These are phyloP conservation scores for Cyclotella baltica DNA, from an alignment of 108 stramenopile genomes.

Conservation along the genomic window DNA sequence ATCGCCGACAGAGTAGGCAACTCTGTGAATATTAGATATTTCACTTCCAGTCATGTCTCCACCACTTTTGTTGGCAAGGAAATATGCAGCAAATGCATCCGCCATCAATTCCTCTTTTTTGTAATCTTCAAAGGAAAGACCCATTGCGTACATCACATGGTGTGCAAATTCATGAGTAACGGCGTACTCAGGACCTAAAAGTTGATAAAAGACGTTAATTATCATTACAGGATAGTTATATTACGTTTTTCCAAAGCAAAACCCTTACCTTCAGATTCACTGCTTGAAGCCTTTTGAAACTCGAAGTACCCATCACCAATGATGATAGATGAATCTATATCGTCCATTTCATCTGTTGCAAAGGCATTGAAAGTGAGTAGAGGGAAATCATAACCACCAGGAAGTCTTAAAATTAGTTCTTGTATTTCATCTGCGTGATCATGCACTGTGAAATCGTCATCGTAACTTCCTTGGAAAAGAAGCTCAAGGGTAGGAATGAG, in stretches of 20 bases:
- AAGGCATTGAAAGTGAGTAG: conserved; percentile 54
- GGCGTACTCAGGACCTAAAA: conserved; percentile 43
- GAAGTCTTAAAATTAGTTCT: conserved; percentile 37
- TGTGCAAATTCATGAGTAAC: conserved; percentile 43
- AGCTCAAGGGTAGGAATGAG: conserved; percentile 44
- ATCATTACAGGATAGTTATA: too few species aligned
- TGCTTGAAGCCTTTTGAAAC: conserved; percentile 28
- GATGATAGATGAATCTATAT: conserved; percentile 39
- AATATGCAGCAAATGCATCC: conserved; percentile 53
- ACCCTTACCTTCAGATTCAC: conserved; percentile 12
- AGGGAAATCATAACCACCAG: conserved; percentile 43
- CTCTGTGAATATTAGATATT: conserved; percentile 36
- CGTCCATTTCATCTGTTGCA: conserved; percentile 47
- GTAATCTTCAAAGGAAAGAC: conserved; percentile 9
- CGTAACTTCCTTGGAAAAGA: conserved; percentile 28
- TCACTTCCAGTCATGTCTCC: conserved; percentile 38
- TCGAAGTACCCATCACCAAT: conserved; percentile 51
- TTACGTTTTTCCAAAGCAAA: too few species aligned
- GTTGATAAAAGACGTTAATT: not conserved
- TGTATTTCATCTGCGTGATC: conserved; percentile 52
- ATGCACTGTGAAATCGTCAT: conserved; percentile 28
- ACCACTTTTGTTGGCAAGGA: conserved; percentile 45
- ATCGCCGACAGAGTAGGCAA: conserved; percentile 50
- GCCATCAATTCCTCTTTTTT: conserved; percentile 45
- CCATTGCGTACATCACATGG: conserved; percentile 32